phyloP scores from a whole-genome alignment of 2,329 filamentous ascomycete species.

The Trichoderma hamatum region DNA sequence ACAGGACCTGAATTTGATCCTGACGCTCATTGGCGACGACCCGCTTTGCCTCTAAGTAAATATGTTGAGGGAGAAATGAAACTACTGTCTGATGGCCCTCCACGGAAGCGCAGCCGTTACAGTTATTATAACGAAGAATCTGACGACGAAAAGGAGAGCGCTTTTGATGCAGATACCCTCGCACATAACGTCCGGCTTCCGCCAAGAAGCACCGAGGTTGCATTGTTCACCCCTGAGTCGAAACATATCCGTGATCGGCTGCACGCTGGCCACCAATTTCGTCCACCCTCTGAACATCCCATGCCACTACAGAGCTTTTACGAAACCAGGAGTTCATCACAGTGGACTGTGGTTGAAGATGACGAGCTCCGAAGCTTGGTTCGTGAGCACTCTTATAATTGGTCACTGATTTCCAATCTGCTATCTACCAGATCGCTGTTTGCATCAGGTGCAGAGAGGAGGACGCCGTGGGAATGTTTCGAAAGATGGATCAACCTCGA shows the following conservation, averaged over 20 bases:
- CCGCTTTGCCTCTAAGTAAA: constrained; percentile 83
- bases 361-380: constrained; percentile 85
- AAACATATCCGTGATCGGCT: constrained; percentile 87
- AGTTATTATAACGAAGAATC: constrained; percentile 75
- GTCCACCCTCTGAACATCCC: constrained; percentile 84
- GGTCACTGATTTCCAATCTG: constrained; percentile 88
- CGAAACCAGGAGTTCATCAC: constrained; percentile 81
- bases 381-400: constrained; percentile 94
- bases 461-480: constrained; percentile 98
- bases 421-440: constrained; percentile 74
- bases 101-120: constrained; percentile 79
- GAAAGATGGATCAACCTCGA: constrained; percentile 94
- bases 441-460: constrained; percentile 81
- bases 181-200: constrained; percentile 55
- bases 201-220: constrained; percentile 75
- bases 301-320: constrained; percentile 94
- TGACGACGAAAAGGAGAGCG: constrained; percentile 59
- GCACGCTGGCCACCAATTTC: constrained; percentile 88
- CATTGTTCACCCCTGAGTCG: constrained; percentile 86
- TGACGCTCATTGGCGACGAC: constrained; percentile 72
- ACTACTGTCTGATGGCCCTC: constrained; percentile 65
- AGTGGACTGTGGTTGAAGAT: constrained; percentile 90
- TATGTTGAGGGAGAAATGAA: constrained; percentile 81
- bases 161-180: constrained; percentile 59
- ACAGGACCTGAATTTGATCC: constrained; percentile 62